phyloP scores from a whole-genome alignment of 2,329 filamentous ascomycete genomes.

The Diaporthe citri region DNA sequence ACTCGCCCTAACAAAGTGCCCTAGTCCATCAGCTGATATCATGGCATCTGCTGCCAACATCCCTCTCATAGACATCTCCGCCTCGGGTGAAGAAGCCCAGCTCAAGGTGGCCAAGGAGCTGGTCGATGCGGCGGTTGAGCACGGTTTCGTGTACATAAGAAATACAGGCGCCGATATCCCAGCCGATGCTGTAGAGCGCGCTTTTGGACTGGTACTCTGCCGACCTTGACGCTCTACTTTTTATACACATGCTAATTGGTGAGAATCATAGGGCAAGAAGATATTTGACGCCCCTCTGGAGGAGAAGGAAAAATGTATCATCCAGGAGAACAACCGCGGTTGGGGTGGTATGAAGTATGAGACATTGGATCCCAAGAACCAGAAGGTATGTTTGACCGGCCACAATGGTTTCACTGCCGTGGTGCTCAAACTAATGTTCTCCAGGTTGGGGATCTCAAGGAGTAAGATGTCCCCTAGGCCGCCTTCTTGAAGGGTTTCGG shows the following conservation, averaged over 20 bases:
- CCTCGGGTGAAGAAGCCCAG: constrained; percentile 62
- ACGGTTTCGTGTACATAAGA: constrained; percentile 92
- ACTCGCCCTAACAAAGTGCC: neutral
- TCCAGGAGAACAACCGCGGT: constrained; percentile 85
- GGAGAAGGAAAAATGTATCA: constrained; percentile 81
- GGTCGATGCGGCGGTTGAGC: constrained; percentile 82
- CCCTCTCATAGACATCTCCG: constrained; percentile 85
- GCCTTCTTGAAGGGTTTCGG: too few relatives aligned
- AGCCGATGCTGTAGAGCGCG: constrained; percentile 72
- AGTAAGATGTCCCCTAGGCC: constrained; percentile 63
- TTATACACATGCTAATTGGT: neutral
- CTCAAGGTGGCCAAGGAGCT: constrained; percentile 74
- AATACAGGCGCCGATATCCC: constrained; percentile 79
- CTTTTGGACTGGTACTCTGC: constrained; percentile 77
- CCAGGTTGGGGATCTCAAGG: constrained; percentile 87
- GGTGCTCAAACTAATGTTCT: too few relatives aligned
- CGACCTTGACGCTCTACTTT: neutral
- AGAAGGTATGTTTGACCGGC: too few relatives aligned
- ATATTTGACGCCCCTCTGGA: constrained; percentile 79
- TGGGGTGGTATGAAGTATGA: constrained; percentile 92
- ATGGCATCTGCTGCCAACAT: constrained; percentile 64
- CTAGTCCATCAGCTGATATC: neutral
- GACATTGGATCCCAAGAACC: constrained; percentile 85
- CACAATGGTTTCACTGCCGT: too few relatives aligned
- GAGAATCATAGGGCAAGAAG: constrained; percentile 53